Conservation (phyloP, 148 eudicot species). For the Rheum nobile region DNA sequence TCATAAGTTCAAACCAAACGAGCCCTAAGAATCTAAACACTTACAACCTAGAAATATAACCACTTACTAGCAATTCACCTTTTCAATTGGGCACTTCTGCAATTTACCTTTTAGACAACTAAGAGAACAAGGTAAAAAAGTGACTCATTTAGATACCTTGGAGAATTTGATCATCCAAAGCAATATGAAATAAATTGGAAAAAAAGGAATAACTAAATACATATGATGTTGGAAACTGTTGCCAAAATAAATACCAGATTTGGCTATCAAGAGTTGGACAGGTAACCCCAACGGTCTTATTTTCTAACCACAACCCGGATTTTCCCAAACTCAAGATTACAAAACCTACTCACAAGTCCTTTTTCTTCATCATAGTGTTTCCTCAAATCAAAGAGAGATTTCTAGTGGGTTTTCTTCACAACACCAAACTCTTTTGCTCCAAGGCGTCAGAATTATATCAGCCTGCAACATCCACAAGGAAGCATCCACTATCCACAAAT, state of each 20-base stretch:
- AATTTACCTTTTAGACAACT: too few relatives aligned
- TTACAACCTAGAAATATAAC: too few relatives aligned
- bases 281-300: not conserved
- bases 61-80: too few relatives aligned
- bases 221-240: not conserved
- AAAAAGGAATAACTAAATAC: not conserved
- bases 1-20: too few relatives aligned
- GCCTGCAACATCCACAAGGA: not conserved
- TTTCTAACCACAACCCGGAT: not conserved
- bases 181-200: not conserved
- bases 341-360: not conserved
- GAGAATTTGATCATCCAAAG: slow-evolving; percentile 1
- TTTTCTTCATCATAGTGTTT: not conserved
- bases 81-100: too few relatives aligned
- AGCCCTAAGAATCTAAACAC: too few relatives aligned
- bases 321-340: not conserved
- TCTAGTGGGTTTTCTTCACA: not conserved
- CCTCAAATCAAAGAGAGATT: not conserved
- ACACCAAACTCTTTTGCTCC: not conserved
- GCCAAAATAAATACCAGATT: not conserved
- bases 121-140: not conserved
- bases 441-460: too few relatives aligned
- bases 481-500: not conserved
- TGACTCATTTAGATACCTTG: not conserved
- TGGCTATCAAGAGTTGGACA: not conserved